Percentiles rank a stretch among this genome's conserved stretches.
phyloP scores from a whole-genome alignment of 2,329 filamentous ascomycete species.

The Aplosporella prunicola region DNA sequence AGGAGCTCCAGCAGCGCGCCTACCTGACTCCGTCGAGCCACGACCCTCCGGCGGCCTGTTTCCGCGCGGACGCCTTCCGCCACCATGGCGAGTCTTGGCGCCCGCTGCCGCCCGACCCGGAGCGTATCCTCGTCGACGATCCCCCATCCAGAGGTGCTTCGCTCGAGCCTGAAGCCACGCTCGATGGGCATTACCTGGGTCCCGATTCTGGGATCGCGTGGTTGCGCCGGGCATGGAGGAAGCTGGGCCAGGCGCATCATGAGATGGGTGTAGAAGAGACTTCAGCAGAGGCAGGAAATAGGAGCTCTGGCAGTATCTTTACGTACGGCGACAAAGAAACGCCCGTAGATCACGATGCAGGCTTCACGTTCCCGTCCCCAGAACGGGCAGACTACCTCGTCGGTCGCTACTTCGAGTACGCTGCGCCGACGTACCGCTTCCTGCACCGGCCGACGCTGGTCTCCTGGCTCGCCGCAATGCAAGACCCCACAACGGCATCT shows the following conservation, averaged over 20 bases:
- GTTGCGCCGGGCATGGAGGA: constrained; percentile 7
- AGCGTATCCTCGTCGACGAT: too few species aligned
- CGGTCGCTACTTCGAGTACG: constrained; percentile 50
- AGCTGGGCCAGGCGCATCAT: constrained; percentile 3
- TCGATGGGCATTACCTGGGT: constrained; percentile 5
- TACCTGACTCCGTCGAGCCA: too few species aligned
- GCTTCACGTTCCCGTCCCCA: not conserved
- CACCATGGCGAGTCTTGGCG: too few species aligned
- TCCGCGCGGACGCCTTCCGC: too few species aligned
- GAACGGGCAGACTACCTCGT: constrained; percentile 26
- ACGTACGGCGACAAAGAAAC: constrained; percentile 8
- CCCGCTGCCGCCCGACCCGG: too few species aligned
- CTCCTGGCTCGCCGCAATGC: constrained; percentile 29
- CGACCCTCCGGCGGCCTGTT: too few species aligned
- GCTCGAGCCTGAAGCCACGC: too few species aligned
- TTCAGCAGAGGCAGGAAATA: not conserved
- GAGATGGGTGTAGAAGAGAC: not conserved
- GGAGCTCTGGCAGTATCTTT: too few species aligned
- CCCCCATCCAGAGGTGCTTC: too few species aligned
- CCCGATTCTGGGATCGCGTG: constrained; percentile 3
- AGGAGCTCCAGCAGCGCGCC: too few species aligned
- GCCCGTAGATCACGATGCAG: not conserved
- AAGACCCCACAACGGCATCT: constrained; percentile 17
- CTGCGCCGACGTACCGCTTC: constrained; percentile 51
- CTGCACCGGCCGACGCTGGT: constrained; percentile 47